Conservation (phyloP, 192 early-diverging fungal genomes). For the Podila clonocystis region DNA sequence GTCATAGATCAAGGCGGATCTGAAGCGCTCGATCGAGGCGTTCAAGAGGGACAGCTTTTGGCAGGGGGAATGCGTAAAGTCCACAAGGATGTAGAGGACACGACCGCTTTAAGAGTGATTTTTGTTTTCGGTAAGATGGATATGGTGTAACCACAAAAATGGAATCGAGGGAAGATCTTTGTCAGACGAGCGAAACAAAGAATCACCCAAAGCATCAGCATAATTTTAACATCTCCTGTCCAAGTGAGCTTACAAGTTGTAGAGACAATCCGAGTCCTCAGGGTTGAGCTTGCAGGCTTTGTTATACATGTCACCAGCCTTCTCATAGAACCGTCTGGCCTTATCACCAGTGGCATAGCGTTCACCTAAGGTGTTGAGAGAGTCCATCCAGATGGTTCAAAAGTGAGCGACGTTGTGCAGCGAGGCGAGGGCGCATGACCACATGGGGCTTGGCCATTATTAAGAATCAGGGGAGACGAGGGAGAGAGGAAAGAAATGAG, state of each 20-base stretch:
- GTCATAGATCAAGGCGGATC: conserved; percentile 56
- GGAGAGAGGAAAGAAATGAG: background rate
- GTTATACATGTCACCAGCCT: conserved; percentile 70
- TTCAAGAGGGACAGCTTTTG: conserved; percentile 59
- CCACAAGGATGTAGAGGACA: conserved; percentile 64
- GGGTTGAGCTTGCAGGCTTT: conserved; percentile 64
- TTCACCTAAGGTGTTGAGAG: conserved; percentile 59
- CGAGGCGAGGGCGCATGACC: too few species aligned
- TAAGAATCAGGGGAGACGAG: background rate
- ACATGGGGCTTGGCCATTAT: background rate
- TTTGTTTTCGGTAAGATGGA: background rate
- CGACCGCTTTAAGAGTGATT: conserved; percentile 51
- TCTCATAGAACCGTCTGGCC: conserved; percentile 72
- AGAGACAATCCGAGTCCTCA: conserved; percentile 68
- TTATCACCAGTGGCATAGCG: conserved; percentile 74
- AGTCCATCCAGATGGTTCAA: background rate
- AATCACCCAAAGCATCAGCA: too few species aligned
- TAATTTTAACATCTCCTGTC: background rate
- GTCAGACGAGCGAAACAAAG: too few species aligned
- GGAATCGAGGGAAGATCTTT: too few species aligned
- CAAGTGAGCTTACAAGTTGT: conserved; percentile 68
- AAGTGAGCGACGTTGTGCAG: background rate
- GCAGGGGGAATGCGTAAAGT: conserved; percentile 55
- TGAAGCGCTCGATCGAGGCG: conserved; percentile 62
- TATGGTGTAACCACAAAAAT: background rate